Conservation (phyloP, 148 eudicot species). For the Amaranthus hypochondriacus region DNA sequence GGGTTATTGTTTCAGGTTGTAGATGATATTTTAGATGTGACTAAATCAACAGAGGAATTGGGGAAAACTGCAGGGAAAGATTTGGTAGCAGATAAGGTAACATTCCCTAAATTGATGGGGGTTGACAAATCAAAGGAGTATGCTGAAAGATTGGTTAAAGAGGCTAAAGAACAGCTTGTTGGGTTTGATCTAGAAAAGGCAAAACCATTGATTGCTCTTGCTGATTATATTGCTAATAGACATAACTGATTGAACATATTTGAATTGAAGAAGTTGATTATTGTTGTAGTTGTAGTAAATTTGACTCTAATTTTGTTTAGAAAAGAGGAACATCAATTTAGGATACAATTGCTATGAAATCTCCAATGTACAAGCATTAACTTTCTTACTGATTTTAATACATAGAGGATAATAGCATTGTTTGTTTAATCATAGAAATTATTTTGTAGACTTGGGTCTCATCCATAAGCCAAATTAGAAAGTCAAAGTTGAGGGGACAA, state of each 20-base stretch:
- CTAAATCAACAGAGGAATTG: conserved; percentile 56
- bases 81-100: conserved; percentile 58
- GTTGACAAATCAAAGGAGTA: conserved; percentile 58
- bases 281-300: conserved; percentile 2
- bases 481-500: too few relatives aligned
- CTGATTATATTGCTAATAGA: conserved; percentile 64
- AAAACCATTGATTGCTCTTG: conserved; percentile 57
- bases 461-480: too few relatives aligned
- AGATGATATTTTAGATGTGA: conserved; percentile 71
- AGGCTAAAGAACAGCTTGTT: conserved; percentile 45
- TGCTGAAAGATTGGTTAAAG: conserved; percentile 47
- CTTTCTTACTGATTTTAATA: background rate
- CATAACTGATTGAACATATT: conserved; percentile 32
- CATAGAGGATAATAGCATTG: background rate
- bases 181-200: conserved; percentile 52
- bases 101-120: conserved; percentile 64
- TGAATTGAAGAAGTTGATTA: background rate
- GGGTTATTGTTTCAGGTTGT: conserved; percentile 73
- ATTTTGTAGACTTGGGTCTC: too few relatives aligned
- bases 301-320: conserved; percentile 3
- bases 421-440: background rate
- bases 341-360: conserved; percentile 8
- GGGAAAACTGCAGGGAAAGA: conserved; percentile 81
- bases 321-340: background rate
- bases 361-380: background rate